These are phyloP conservation scores for Ophiostoma piceae DNA, from an alignment of 2,329 filamentous ascomycete genomes.

Conservation along the genomic window DNA sequence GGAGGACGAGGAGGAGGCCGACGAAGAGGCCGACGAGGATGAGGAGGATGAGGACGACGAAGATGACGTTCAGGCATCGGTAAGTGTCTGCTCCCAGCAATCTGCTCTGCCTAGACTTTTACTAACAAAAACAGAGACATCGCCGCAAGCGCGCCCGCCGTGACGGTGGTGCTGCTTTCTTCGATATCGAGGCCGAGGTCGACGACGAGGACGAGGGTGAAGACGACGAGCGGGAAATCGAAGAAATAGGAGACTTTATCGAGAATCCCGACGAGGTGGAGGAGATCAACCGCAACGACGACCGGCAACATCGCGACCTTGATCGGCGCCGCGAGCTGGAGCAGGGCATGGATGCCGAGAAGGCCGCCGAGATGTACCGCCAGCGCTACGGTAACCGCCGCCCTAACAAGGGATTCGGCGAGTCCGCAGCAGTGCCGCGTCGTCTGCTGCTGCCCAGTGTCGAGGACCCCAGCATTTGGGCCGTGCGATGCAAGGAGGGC, in stretches of 20 bases:
- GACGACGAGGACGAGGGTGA: slow-evolving; percentile 87
- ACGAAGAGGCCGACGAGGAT: slow-evolving; percentile 37
- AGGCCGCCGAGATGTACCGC: slow-evolving; percentile 79
- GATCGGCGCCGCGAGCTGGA: slow-evolving; percentile 87
- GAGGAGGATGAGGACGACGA: slow-evolving; percentile 40
- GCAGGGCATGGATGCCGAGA: slow-evolving; percentile 84
- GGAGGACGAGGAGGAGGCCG: slow-evolving; percentile 26
- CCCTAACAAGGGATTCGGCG: slow-evolving; percentile 57
- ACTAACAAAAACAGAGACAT: slow-evolving; percentile 45
- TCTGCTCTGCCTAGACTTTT: background rate
- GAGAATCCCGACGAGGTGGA: slow-evolving; percentile 85
- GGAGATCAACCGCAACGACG: slow-evolving; percentile 77
- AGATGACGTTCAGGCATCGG: slow-evolving; percentile 44
- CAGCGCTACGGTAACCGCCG: slow-evolving; percentile 82
- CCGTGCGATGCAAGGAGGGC: slow-evolving; percentile 84
- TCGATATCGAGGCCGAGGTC: slow-evolving; percentile 97
- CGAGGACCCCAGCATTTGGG: slow-evolving; percentile 94
- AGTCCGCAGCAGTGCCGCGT: slow-evolving; percentile 75
- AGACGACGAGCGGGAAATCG: slow-evolving; percentile 83
- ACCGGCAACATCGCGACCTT: slow-evolving; percentile 87
- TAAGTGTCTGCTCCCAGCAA: slow-evolving; percentile 8
- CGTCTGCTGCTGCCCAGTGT: slow-evolving; percentile 84
- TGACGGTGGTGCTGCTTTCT: slow-evolving; percentile 74
- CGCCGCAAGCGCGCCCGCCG: slow-evolving; percentile 73
- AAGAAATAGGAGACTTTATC: slow-evolving; percentile 77